phyloP scores from a whole-genome alignment of 768 basidiomycete species.

The Tricholoma sp. region DNA sequence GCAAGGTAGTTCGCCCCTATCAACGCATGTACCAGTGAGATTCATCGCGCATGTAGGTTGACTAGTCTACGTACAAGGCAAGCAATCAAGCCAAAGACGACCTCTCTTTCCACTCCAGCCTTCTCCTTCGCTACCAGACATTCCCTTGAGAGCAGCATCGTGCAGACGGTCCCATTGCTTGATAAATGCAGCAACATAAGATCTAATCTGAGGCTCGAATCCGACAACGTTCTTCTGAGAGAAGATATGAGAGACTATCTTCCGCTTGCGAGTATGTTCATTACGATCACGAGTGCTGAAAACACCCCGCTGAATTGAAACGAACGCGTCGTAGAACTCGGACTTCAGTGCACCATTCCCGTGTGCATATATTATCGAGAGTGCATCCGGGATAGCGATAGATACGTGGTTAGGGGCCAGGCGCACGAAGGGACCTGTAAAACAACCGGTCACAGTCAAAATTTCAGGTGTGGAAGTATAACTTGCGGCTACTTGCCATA shows the following conservation, averaged over 20 bases:
- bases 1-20: slow-evolving; percentile 51
- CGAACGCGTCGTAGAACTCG: slow-evolving; percentile 76
- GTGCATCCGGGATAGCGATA: slow-evolving; percentile 72
- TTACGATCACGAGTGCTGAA: slow-evolving; percentile 76
- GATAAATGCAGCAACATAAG: slow-evolving; percentile 55
- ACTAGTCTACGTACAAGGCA: slow-evolving; percentile 56
- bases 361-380: slow-evolving; percentile 71
- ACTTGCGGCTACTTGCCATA: slow-evolving; percentile 71
- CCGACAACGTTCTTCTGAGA: slow-evolving; percentile 81
- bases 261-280: slow-evolving; percentile 86
- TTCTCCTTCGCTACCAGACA: slow-evolving; percentile 53
- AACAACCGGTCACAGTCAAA: neutral
- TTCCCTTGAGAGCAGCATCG: slow-evolving; percentile 49
- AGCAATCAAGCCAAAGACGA: slow-evolving; percentile 66
- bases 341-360: slow-evolving; percentile 82
- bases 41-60: neutral
- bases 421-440: slow-evolving; percentile 58
- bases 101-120: slow-evolving; percentile 60
- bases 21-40: slow-evolving; percentile 4
- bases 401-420: slow-evolving; percentile 76
- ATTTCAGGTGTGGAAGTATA: neutral
- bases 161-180: slow-evolving; percentile 73
- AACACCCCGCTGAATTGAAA: slow-evolving; percentile 63
- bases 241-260: slow-evolving; percentile 84
- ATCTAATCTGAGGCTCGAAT: slow-evolving; percentile 75